Conservation (phyloP, 2,329 filamentous ascomycete species). For the Fusarium sublunatum region DNA sequence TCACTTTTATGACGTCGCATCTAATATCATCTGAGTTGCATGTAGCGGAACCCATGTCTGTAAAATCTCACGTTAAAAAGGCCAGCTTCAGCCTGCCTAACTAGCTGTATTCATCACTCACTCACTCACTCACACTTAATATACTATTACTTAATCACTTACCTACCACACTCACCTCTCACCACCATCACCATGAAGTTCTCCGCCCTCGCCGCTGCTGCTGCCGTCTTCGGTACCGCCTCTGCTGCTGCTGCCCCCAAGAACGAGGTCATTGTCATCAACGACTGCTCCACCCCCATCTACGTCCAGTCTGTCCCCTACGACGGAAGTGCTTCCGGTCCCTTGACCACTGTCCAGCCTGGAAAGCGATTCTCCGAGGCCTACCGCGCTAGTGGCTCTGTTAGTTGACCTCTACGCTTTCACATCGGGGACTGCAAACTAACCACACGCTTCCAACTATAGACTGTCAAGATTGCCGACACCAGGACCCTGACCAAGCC, state of each 20-base stretch:
- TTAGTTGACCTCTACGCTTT: slow-evolving; percentile 24
- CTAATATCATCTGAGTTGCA: too few relatives aligned
- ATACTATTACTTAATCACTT: not conserved
- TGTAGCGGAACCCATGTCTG: too few relatives aligned
- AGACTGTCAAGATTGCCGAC: slow-evolving; percentile 57
- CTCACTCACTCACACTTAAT: too few relatives aligned
- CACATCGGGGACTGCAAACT: not conserved
- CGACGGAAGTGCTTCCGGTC: slow-evolving; percentile 47
- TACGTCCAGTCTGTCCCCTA: slow-evolving; percentile 55
- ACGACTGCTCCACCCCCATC: slow-evolving; percentile 50
- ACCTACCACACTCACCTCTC: too few relatives aligned
- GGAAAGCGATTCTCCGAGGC: slow-evolving; percentile 52
- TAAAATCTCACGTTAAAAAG: too few relatives aligned
- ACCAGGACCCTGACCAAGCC: slow-evolving; percentile 52
- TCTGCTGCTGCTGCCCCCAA: slow-evolving; percentile 47
- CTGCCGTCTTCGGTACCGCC: slow-evolving; percentile 49
- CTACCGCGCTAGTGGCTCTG: slow-evolving; percentile 52
- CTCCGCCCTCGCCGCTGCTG: slow-evolving; percentile 40
- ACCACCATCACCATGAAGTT: slow-evolving; percentile 47
- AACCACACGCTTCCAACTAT: not conserved
- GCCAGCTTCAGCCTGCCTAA: too few relatives aligned
- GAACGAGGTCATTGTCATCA: slow-evolving; percentile 50
- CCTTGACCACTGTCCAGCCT: slow-evolving; percentile 49
- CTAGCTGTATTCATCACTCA: too few relatives aligned
- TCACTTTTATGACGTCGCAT: too few relatives aligned